Percentiles rank a stretch among this genome's conserved stretches.
phyloP scores from a whole-genome alignment of 2,329 filamentous ascomycete species.

The Beauveria pseudobassiana region DNA sequence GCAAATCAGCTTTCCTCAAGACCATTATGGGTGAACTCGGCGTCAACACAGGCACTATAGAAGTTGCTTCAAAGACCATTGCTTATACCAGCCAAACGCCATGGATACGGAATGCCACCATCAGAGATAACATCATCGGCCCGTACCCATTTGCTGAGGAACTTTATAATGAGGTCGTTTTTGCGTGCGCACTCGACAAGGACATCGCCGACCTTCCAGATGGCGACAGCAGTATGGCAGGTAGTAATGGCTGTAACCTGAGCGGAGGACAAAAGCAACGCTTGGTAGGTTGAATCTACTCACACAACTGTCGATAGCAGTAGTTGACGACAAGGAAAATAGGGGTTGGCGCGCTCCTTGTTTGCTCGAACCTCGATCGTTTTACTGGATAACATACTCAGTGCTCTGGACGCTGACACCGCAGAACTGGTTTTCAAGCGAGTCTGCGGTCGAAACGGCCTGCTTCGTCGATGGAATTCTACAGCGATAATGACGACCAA shows the following conservation, averaged over 20 bases:
- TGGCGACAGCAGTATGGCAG: neutral
- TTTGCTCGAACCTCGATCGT: constrained; percentile 10
- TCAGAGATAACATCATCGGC: neutral
- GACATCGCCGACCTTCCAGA: neutral
- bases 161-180: neutral
- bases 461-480: constrained; percentile 8
- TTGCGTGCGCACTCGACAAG: neutral
- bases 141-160: neutral
- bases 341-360: neutral
- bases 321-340: neutral
- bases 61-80: neutral
- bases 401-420: constrained; percentile 12
- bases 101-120: neutral
- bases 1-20: neutral
- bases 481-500: constrained; percentile 12
- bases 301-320: neutral
- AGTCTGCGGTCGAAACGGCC: constrained; percentile 7
- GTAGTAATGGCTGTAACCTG: neutral
- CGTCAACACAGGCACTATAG: neutral
- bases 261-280: constrained; percentile 4
- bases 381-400: constrained; percentile 13
- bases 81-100: neutral
- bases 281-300: neutral
- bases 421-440: neutral
- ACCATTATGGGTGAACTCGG: neutral